Evolutionary conservation across 305 asterid genomes (phyloP), one percentile per base, ranked within the genome.

Genomic region (Solanum hybrid): DNA sequence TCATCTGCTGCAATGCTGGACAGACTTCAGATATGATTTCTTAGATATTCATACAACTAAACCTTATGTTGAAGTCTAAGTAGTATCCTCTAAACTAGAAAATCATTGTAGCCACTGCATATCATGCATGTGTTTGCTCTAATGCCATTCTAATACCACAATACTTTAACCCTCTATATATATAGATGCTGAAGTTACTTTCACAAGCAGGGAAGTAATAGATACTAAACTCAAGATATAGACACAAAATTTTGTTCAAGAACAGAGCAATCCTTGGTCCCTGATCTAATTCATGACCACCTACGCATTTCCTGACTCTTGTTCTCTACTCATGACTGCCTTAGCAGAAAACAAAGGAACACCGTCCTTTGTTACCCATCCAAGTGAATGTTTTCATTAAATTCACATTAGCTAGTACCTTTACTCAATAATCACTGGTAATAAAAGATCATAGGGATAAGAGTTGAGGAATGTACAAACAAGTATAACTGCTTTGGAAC

Each of bases 401-500:
- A 84, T 31, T 84, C 17, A 31, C 77, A 5, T 84, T 70, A 32
- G 45, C 22, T 31, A 32, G 45, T 32, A 85, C 38, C 39, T 85
- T 85, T 84, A 84, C 32, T 11, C 88, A 85, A 32, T 22, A 14
- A 33, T 85, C 78, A 85, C 32, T 85, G 45, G 32, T 57, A 61
- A 57, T 22, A 22, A 32, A 85, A 85, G 78, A 57, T 85, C 88
- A 51, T 82, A 79, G 85, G 91, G 87, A 89, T 80, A 90, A 90
- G 92, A 93, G 94, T 91, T 87, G 91, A 93, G 96, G 93, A 92
- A 94, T 96, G 98, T 94, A 97, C 99, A 96, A 95, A 97, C 99
- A 97, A 97, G 98, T 93, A 97, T 95, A 95, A 96, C 94, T 91
- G 98, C 96, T 97, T 94, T 96, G 91, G 93, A 91, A 89, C 97